Base-by-base conservation (phyloP, 306 rosid species). In the Abrus pulchellus region DNA sequence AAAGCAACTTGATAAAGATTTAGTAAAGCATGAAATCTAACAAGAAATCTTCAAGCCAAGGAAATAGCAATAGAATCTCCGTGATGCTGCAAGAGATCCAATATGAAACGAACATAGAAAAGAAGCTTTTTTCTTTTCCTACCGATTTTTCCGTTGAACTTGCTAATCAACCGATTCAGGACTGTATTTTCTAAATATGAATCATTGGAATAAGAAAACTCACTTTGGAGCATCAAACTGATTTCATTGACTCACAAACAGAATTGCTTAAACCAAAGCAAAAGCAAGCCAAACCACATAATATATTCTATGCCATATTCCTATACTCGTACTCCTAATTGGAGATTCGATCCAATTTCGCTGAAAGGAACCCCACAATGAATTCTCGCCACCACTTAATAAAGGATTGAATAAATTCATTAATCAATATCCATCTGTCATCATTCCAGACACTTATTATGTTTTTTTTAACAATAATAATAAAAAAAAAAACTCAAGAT, bases 1-100 rank as follows among this genome's bases (percentile, higher is more conserved):
- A 86, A 83, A 76, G 75, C 65, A 86, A 76, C 71, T 38, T 78
- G 75, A 60, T 44, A 55, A 50, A 77, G 52, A 33, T 72, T 77
- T 66, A 63, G 45, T 41, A n/a, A 62, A 75, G 30, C 48, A 75
- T 61, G 64, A 73, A 78, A 72, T 55, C 32, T 34, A 63, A 62
- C 41, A 44, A 53, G 14, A 65, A 72, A 59, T 27, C 55, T 59
- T 53, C 54, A 74, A 68, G 44, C 40, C 67, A 69, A 61, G 7
- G 33, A 73, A 63, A 68, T 34, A 76, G 33, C 53, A 48, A 62
- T 33, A 73, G 44, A 49, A 49, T 50, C 30, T 57, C 11, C 53
- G n/a, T 10, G 72, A 78, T 48, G 82, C 44, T 68, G 44, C 81
- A 73, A 74, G 78, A 67, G 78, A 81, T 50, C 80, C 53, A 61